phyloP scores from a whole-genome alignment of 2,329 filamentous ascomycete species.

The Hortaea sp. region DNA sequence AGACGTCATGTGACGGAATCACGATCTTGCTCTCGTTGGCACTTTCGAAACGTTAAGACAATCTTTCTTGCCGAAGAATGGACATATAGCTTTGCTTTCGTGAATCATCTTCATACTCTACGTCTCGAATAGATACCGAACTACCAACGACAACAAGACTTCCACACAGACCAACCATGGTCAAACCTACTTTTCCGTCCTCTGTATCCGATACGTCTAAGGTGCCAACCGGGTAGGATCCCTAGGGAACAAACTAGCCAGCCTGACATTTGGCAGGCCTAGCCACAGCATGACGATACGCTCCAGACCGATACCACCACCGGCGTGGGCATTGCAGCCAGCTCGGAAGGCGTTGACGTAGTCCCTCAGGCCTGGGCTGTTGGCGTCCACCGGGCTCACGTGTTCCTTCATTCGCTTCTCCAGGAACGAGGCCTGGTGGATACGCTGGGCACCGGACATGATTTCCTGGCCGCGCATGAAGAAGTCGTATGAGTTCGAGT shows the following conservation, averaged over 20 bases:
- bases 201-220: constrained; percentile 13
- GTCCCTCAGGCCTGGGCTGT: constrained; percentile 50
- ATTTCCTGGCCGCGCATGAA: constrained; percentile 64
- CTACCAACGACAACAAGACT: no score
- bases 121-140: no score
- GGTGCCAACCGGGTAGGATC: constrained; percentile 48
- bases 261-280: constrained; percentile 52
- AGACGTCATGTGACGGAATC: no score
- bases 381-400: constrained; percentile 47
- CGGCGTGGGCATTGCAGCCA: constrained; percentile 54
- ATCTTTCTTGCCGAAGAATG: no score
- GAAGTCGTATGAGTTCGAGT: constrained; percentile 57
- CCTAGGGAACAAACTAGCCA: constrained; percentile 53
- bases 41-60: no score
- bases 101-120: no score
- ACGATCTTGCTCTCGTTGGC: no score
- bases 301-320: constrained; percentile 56
- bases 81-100: no score
- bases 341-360: constrained; percentile 56
- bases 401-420: constrained; percentile 48
- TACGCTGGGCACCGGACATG: constrained; percentile 57
- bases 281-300: constrained; percentile 58
- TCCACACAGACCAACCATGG: no score
- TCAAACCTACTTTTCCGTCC: no score
- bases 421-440: constrained; percentile 51